phyloP scores from a whole-genome alignment of 78 protist species.

The Diacronema lutheri region DNA sequence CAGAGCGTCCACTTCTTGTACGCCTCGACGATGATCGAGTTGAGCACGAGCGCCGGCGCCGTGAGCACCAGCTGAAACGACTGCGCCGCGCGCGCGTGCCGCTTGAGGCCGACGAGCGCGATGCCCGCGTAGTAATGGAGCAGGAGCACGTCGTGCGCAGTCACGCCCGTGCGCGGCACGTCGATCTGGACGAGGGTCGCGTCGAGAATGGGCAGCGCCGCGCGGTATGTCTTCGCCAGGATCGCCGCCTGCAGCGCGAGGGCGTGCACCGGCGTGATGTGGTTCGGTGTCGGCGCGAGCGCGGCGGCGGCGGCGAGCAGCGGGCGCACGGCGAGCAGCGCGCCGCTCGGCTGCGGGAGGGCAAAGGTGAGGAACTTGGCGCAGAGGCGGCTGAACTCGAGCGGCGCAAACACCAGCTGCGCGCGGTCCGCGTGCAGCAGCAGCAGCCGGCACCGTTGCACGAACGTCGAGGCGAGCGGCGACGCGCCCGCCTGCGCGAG shows the following conservation, averaged over 20 bases:
- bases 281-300: not conserved
- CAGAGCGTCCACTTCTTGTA: conserved; percentile 68
- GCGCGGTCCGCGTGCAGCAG: too few species aligned
- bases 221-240: not conserved
- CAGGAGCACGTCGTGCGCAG: conserved; percentile 57
- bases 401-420: not conserved
- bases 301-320: not conserved
- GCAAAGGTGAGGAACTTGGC: not conserved
- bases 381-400: not conserved
- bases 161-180: not conserved
- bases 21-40: conserved; percentile 72
- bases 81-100: not conserved
- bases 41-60: conserved; percentile 68
- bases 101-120: conserved; percentile 62
- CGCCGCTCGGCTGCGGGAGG: not conserved
- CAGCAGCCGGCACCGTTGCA: too few species aligned
- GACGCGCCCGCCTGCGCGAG: too few species aligned
- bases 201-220: not conserved
- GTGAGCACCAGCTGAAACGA: conserved; percentile 27
- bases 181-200: not conserved
- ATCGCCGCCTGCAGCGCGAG: not conserved
- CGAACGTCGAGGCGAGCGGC: too few species aligned
- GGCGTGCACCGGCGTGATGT: conserved; percentile 1
- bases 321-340: not conserved
- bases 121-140: conserved; percentile 82